Percentiles rank a stretch among this genome's conserved stretches.
Conservation (phyloP, 768 basidiomycete species). For the Kondoa malvinella region DNA sequence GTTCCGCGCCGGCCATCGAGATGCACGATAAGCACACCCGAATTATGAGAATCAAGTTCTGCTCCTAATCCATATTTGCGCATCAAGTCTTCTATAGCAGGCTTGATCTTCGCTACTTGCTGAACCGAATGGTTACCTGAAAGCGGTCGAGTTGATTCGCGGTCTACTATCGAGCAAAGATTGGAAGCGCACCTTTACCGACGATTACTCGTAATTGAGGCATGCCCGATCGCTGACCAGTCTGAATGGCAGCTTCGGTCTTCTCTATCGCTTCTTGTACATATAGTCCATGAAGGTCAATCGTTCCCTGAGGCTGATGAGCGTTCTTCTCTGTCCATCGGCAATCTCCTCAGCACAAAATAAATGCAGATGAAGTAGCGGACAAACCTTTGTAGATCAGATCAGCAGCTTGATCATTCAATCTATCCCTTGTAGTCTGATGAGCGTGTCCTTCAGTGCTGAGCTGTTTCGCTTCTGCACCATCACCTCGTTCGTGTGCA, state of each 20-base stretch:
- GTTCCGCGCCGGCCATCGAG: slow-evolving; percentile 37
- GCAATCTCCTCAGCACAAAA: neutral
- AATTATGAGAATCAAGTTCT: slow-evolving; percentile 58
- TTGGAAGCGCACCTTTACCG: slow-evolving; percentile 39
- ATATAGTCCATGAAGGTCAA: slow-evolving; percentile 81
- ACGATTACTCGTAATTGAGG: slow-evolving; percentile 62
- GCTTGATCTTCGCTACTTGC: slow-evolving; percentile 69
- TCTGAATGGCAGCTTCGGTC: slow-evolving; percentile 46
- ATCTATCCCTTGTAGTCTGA: slow-evolving; percentile 53
- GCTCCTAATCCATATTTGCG: slow-evolving; percentile 54
- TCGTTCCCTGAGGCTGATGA: slow-evolving; percentile 54
- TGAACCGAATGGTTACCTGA: slow-evolving; percentile 65
- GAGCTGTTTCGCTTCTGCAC: slow-evolving; percentile 62
- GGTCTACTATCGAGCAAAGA: too few species aligned
- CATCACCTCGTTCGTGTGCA: slow-evolving; percentile 56
- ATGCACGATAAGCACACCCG: slow-evolving; percentile 67
- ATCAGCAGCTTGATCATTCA: slow-evolving; percentile 64
- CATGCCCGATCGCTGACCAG: slow-evolving; percentile 49
- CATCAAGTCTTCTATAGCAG: slow-evolving; percentile 67
- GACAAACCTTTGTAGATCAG: slow-evolving; percentile 68
- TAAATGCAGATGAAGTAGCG: neutral
- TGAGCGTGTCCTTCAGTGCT: slow-evolving; percentile 65
- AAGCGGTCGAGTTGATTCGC: too few species aligned
- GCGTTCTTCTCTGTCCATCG: slow-evolving; percentile 53
- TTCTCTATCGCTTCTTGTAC: slow-evolving; percentile 75